Evolutionary conservation across 2,329 filamentous ascomycete species (phyloP).

Genomic region (Botrytis pseudocinerea): DNA sequence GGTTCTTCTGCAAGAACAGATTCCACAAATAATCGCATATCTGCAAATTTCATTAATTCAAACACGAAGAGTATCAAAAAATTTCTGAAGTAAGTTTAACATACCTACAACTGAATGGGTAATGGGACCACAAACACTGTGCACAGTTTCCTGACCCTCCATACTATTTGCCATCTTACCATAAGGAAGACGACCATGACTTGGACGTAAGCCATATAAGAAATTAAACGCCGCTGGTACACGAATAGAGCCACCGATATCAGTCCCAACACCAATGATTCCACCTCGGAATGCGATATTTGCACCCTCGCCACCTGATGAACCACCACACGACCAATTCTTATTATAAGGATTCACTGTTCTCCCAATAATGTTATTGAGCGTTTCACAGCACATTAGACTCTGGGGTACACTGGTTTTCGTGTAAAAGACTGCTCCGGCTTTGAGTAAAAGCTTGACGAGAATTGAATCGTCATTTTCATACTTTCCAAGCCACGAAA

Average conservation of each 20-base stretch:
- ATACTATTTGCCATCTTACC: constrained; percentile 40
- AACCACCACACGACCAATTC: constrained; percentile 36
- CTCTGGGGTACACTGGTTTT: constrained; percentile 46
- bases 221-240: constrained; percentile 44
- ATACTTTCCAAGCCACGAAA: constrained; percentile 50
- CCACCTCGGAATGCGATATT: constrained; percentile 39
- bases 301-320: constrained; percentile 42
- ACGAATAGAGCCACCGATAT: constrained; percentile 40
- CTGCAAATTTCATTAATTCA: constrained; percentile 31
- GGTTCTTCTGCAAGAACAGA: constrained; percentile 40
- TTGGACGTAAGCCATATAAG: constrained; percentile 43
- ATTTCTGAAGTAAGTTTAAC: not conserved
- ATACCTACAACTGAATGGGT: constrained; percentile 45
- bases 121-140: constrained; percentile 41
- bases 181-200: constrained; percentile 35
- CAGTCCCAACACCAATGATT: constrained; percentile 39
- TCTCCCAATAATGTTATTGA: constrained; percentile 47
- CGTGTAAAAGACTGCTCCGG: constrained; percentile 46
- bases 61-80: constrained; percentile 35
- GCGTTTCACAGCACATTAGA: constrained; percentile 46
- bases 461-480: constrained; percentile 48
- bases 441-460: constrained; percentile 43
- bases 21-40: constrained; percentile 42
- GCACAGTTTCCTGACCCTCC: constrained; percentile 48
- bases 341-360: constrained; percentile 41